These are phyloP conservation scores for Prunus yedoensis DNA, from an alignment of 331 rosid species.

Conservation along the genomic window DNA sequence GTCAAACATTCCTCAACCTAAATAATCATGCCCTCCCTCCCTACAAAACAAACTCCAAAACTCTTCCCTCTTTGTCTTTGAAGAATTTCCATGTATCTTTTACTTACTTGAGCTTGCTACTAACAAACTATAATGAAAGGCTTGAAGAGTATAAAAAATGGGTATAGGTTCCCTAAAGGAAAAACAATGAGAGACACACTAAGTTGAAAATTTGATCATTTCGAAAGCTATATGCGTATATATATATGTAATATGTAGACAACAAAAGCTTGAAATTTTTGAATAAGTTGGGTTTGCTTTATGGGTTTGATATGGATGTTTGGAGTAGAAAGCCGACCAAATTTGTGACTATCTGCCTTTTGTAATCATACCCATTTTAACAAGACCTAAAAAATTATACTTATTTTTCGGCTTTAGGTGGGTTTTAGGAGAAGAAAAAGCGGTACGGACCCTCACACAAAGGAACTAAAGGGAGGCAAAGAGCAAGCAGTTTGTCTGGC, in stretches of 20 bases:
- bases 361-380: constrained; percentile 30
- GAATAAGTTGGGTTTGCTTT: constrained; percentile 10
- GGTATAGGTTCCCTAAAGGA: constrained; percentile 35
- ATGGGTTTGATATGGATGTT: constrained; percentile 39
- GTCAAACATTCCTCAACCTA: constrained; percentile 17
- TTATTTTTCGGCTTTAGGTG: constrained; percentile 23
- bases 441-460: not conserved
- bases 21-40: constrained; percentile 11
- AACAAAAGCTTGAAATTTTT: constrained; percentile 3
- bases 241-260: not conserved
- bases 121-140: not conserved
- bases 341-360: not conserved
- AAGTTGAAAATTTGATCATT: constrained; percentile 18
- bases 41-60: not conserved
- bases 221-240: constrained; percentile 2
- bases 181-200: constrained; percentile 29
- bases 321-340: constrained; percentile 32
- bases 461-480: constrained; percentile 15
- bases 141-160: constrained; percentile 20
- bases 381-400: not conserved
- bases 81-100: too few species aligned
- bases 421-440: not conserved
- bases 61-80: constrained; percentile 13
- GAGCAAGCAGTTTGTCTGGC: constrained; percentile 19
- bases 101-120: too few species aligned